phyloP scores from a whole-genome alignment of 2,329 filamentous ascomycete species.

The Diatrype stigma region DNA sequence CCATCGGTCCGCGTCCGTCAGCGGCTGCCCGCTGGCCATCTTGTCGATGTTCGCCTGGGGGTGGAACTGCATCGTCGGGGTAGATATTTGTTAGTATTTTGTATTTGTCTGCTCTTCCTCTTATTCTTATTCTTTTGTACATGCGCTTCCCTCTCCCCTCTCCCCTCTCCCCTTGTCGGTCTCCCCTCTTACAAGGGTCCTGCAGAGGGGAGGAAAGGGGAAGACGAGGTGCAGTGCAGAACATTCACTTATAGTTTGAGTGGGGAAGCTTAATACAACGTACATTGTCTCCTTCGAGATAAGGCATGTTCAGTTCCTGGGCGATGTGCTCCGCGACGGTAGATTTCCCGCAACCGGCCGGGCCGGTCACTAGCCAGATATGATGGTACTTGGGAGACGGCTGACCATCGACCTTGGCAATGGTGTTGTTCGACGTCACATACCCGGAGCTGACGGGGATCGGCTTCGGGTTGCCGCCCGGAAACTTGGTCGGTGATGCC shows the following conservation, averaged over 20 bases:
- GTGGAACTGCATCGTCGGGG: conserved; percentile 61
- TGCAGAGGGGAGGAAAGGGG: neutral
- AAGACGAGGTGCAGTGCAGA: neutral
- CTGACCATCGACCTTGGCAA: conserved; percentile 22
- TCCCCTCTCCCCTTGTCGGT: no score
- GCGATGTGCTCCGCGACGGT: conserved; percentile 67
- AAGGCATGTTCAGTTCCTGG: conserved; percentile 59
- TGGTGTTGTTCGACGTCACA: conserved; percentile 25
- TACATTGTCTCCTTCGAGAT: conserved; percentile 77
- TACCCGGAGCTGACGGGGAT: conserved; percentile 27
- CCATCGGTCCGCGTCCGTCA: conserved; percentile 94
- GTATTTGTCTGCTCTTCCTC: no score
- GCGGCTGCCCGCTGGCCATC: conserved; percentile 77
- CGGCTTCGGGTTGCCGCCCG: conserved; percentile 24
- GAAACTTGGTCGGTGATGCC: conserved; percentile 23
- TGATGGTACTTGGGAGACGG: conserved; percentile 48
- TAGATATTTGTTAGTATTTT: conserved; percentile 4
- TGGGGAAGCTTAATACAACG: neutral
- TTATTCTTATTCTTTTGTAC: no score
- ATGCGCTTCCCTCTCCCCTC: no score
- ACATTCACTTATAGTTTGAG: neutral
- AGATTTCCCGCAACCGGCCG: conserved; percentile 75
- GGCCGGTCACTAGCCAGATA: conserved; percentile 77
- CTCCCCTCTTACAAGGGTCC: no score
- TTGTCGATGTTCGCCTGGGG: conserved; percentile 79